A percentile compares a stretch with the other conserved stretches of the same genome.
Evolutionary conservation across 768 basidiomycete genomes (phyloP).

Genomic region (Neoboletus brunneissimus): DNA sequence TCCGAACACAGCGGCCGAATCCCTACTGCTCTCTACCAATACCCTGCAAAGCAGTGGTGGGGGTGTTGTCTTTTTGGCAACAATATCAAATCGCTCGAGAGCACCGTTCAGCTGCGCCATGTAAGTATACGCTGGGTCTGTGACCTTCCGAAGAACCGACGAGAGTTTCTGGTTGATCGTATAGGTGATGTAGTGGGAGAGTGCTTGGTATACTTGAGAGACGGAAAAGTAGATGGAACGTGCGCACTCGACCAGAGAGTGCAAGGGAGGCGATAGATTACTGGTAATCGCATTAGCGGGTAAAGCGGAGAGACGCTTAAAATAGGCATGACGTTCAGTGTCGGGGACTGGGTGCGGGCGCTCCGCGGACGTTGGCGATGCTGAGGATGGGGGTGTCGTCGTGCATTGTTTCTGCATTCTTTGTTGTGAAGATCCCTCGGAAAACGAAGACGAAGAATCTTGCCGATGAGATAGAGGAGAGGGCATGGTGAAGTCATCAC

Average conservation of each 20-base stretch:
- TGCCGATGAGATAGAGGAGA: conserved; percentile 43
- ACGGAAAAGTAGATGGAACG: conserved; percentile 90
- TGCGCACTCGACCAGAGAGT: conserved; percentile 78
- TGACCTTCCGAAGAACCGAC: conserved; percentile 75
- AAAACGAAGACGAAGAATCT: conserved; percentile 44
- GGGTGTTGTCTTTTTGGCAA: conserved; percentile 67
- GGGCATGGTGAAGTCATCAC: conserved; percentile 36
- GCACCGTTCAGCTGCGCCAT: conserved; percentile 83
- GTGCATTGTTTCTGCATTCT: conserved; percentile 22
- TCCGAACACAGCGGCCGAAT: conserved; percentile 78
- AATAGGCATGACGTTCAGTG: conserved; percentile 87
- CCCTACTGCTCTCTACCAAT: conserved; percentile 80
- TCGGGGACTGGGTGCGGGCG: conserved; percentile 48
- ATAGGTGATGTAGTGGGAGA: conserved; percentile 84
- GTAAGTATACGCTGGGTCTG: conserved; percentile 79
- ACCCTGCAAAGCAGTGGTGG: conserved; percentile 69
- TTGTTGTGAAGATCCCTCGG: conserved; percentile 27
- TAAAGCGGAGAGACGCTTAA: conserved; percentile 83
- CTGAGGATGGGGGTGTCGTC: conserved; percentile 33
- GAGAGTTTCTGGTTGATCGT: conserved; percentile 82
- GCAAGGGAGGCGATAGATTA: conserved; percentile 66
- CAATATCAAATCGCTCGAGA: conserved; percentile 87
- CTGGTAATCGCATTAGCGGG: conserved; percentile 58
- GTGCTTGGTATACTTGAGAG: conserved; percentile 85
- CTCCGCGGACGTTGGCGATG: conserved; percentile 41